Evolutionary conservation across 805 yeast genomes (phyloP), one percentile per base, ranked within the genome.

Genomic region (Saccharomycopsis fodiens): DNA sequence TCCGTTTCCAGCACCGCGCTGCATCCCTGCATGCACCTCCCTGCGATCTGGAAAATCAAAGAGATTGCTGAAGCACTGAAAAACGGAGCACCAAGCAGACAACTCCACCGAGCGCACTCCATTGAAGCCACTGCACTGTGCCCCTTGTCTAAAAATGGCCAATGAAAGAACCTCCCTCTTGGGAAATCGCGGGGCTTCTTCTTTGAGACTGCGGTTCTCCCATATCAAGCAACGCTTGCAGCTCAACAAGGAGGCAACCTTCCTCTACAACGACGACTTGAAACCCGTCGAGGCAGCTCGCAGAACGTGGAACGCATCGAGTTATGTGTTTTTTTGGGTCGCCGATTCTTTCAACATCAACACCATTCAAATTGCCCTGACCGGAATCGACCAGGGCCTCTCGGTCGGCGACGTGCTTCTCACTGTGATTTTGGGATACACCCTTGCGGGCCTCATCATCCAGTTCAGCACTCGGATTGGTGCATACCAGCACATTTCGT

Each of bases 331-430:
- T 52, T 82, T 85, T 55, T 87, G 96, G 96, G 62, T 86, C 47
- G 86, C 95, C 0, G 96, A 87, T 60, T 79, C 94, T 29, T 84
- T 87, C 67, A 87, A 87, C 64, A 78, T 87, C 59, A 85, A 84
- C 60, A 85, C 96, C 3, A 85, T 93, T 88, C 87, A 83, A 67
- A 85, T 87, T 55, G 95, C 95, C 2, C 79, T 91, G 5, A 82
- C 94, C 0, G 94, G 95, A 55, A 79, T 82, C 45, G 68, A 70
- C 42, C 75, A 78, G 17, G 91, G 91, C 6, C 65, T 87, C 63
- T 73, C 80, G n/a, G 85, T 25, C 17, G 4, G 93, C 93, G 88
- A 80, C 59, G 79, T 84, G 12, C 86, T 95, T 95, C 64, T 86
- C 27, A 75, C 91, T 1, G 91, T 87, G 20, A n/a, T 45, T 5